phyloP scores from a whole-genome alignment of 352 stramenopile genomes.

The Sclerospora graminicola region DNA sequence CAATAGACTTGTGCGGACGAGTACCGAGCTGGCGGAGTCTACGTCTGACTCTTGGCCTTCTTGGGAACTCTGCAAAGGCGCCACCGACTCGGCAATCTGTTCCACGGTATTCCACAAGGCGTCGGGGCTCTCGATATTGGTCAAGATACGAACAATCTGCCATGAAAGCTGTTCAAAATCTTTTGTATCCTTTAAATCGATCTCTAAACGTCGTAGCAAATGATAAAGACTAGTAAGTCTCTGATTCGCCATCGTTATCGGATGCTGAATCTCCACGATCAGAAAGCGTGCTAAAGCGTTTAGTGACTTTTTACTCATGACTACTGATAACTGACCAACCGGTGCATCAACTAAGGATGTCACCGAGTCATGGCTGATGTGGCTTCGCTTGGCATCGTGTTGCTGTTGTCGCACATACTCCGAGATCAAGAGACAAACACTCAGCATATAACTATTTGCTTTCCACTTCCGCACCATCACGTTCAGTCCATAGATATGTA shows the following conservation, averaged over 20 bases:
- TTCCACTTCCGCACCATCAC: constrained; percentile 31
- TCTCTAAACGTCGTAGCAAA: constrained; percentile 39
- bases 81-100: constrained; percentile 48
- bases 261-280: constrained; percentile 40
- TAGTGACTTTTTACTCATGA: constrained; percentile 25
- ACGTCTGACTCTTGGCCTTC: constrained; percentile 11
- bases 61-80: constrained; percentile 18
- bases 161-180: constrained; percentile 37
- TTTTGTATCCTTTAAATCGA: constrained; percentile 17
- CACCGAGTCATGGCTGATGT: constrained; percentile 15
- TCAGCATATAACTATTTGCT: constrained; percentile 40
- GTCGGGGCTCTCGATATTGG: constrained; percentile 49
- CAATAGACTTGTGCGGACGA: constrained; percentile 44
- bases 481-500: no score
- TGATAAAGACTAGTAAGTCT: constrained; percentile 23
- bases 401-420: constrained; percentile 41
- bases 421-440: constrained; percentile 31
- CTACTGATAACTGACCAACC: neutral
- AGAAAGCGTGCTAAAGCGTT: constrained; percentile 45
- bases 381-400: constrained; percentile 15
- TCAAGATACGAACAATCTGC: constrained; percentile 41
- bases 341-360: constrained; percentile 9
- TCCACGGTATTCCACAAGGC: constrained; percentile 55
- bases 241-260: constrained; percentile 9
- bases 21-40: constrained; percentile 36